Evolutionary conservation across 2,329 filamentous ascomycete genomes (phyloP), one percentile per base, ranked within the genome.

Genomic region (Fusarium pseudocircinatum): DNA sequence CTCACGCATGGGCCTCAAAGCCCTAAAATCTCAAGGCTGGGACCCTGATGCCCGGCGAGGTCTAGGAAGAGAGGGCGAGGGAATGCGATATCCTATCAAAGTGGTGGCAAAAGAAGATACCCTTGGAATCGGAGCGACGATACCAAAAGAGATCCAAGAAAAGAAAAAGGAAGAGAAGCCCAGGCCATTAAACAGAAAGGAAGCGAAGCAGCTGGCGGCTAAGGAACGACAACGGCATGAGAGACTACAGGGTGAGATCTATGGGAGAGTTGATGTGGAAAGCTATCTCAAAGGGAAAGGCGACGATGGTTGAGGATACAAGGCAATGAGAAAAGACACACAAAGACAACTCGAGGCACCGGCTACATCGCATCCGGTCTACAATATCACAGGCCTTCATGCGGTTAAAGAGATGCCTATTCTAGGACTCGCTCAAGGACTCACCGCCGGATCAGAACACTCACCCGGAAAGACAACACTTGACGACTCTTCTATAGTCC

Each of bases 1-100:
- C 39, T 88, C 86, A 9, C 87, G 92, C 50, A 93, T 93, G 85
- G 93, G 93, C 1, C 83, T 95, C 12, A 84, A 87, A 10, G 89
- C 92, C 34, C 86, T 95, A 37, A 85, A 89, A 59, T 85, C 88
- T 1, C 88, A 92, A 66, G 93, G 93, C 34, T 95, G 92, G 90
- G 91, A 95, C 75, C 92, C 93, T 0, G 93, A 95, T 81, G 85
- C 89, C 34, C 85, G 94, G 6, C 81, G 84, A 22, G 95, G 95
- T 0, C 85, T 98, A 0, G 95, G 95, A 0, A 88, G 88, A 15
- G 83, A 84, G 5, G 91, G 93, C 2, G 89, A 93, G 73, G 95
- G 95, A 7, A 91, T 94, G 68, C 86, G 92, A 44, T 91, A 91
- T 73, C 95, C 95, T 2, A 86, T 98, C 70, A 94, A 94, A 79